Percentiles rank a stretch among this genome's conserved stretches.
phyloP scores from a whole-genome alignment of 371 early-diverging fungal genomes.

The Vairimorpha ceranae region DNA sequence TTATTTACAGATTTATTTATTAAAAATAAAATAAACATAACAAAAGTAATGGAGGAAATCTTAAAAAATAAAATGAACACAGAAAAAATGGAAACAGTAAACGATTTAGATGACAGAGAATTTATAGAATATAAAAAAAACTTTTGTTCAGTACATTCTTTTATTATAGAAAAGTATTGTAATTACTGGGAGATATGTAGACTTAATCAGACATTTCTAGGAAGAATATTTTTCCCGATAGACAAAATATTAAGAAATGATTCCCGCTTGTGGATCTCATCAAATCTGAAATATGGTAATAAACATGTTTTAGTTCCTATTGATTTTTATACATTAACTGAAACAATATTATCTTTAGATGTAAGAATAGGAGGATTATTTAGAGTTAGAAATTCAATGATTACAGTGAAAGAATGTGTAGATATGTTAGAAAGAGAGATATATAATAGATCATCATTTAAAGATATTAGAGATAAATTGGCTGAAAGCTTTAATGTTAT shows the following conservation, averaged over 20 bases:
- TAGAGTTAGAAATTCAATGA: slow-evolving; percentile 34
- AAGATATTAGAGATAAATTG: slow-evolving; percentile 30
- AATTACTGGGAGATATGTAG: neutral
- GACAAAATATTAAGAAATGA: neutral
- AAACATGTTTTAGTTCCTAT: slow-evolving; percentile 35
- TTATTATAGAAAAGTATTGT: slow-evolving; percentile 19
- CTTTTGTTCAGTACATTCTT: slow-evolving; percentile 3
- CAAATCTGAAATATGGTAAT: slow-evolving; percentile 25
- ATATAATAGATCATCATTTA: neutral
- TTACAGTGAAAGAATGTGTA: slow-evolving; percentile 26
- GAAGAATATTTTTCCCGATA: slow-evolving; percentile 1
- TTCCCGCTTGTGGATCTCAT: neutral
- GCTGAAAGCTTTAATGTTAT: slow-evolving; percentile 46
- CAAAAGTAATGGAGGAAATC: neutral
- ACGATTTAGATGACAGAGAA: slow-evolving; percentile 26
- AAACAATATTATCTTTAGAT: slow-evolving; percentile 38
- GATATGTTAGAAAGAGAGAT: slow-evolving; percentile 17
- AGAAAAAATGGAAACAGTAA: slow-evolving; percentile 19
- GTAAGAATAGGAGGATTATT: slow-evolving; percentile 46
- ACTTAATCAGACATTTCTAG: slow-evolving; percentile 15
- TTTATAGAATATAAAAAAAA: neutral
- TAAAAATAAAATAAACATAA: too few species aligned
- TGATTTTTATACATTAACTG: slow-evolving; percentile 36
- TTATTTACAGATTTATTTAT: too few species aligned
- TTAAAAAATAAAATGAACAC: neutral